Percentiles rank a stretch among this genome's conserved stretches.
Evolutionary conservation across 169 alveolate species (phyloP).

Genomic region (Neospora caninum): DNA sequence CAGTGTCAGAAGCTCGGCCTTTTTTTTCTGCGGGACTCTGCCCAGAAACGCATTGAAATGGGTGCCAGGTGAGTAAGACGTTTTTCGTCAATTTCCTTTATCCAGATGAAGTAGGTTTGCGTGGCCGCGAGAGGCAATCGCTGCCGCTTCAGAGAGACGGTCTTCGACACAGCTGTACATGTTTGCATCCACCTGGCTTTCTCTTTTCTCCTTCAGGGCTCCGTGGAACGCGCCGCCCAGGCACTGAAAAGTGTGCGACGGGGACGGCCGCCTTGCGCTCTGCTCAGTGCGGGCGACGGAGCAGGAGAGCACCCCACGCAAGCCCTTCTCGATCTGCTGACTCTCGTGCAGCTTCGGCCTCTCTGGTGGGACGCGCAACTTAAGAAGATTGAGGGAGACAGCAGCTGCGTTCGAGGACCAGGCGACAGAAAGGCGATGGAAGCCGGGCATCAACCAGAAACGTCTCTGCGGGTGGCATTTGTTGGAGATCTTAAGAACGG

Average conservation of each 20-base stretch:
- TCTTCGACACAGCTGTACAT: too few relatives aligned
- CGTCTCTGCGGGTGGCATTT: constrained; percentile 72
- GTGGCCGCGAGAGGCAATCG: too few relatives aligned
- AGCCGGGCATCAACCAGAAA: not conserved
- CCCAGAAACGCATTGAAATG: too few relatives aligned
- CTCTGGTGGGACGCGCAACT: constrained; percentile 29
- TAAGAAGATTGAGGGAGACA: not conserved
- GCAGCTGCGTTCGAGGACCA: not conserved
- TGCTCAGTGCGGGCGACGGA: constrained; percentile 82
- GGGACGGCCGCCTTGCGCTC: not conserved
- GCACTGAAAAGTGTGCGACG: not conserved
- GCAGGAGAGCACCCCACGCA: constrained; percentile 88
- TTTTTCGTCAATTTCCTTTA: too few relatives aligned
- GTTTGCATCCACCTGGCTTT: not conserved
- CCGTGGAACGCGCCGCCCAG: constrained; percentile 3
- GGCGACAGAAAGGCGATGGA: too few relatives aligned
- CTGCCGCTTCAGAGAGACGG: too few relatives aligned
- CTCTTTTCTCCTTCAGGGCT: not conserved
- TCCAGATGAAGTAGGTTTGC: too few relatives aligned
- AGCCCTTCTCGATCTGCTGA: constrained; percentile 83
- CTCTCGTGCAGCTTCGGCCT: constrained; percentile 67
- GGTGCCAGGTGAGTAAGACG: too few relatives aligned
- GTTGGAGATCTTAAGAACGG: constrained; percentile 87
- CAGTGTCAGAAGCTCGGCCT: too few relatives aligned
- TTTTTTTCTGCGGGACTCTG: too few relatives aligned